Evolutionary conservation across 2,329 filamentous ascomycete species (phyloP), one percentile per base, ranked within the genome.

Genomic region (Samsoniella hepiali): DNA sequence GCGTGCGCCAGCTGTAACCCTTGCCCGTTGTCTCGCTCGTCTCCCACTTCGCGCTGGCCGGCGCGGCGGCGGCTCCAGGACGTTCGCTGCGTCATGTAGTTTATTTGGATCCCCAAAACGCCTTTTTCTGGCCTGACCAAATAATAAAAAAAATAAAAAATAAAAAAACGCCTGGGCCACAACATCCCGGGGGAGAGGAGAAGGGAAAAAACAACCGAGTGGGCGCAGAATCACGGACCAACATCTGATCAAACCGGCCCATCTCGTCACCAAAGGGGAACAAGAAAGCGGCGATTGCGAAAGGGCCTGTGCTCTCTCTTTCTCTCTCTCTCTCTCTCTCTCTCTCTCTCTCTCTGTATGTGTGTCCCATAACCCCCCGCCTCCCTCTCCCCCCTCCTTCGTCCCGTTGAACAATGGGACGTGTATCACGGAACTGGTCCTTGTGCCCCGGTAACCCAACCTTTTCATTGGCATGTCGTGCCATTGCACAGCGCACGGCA

Each of bases 41-140:
- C 56, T 58, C 44, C 32, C 44, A 40, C 22, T 45, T 57, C 50
- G 59, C 59, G 40, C 59, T 62, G 59, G n/a, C 50, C 50, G 59
- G 47, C 50, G 45, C 45, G 1, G 22, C 22, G 22, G 22, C 22
- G 22, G 22, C 22, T 22, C 22, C 22, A 22, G 22, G 22, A 22
- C 22, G 22, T 22, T 22, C 22, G 47, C 27, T 11, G 56, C 56
- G 31, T 58, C 44, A 34, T 50, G 27, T 49, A 13, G 32, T 22
- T 22, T 22, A 22, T 22, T 22, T 22, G 22, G 22, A 22, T 22
- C 22, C 22, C 22, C 22, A 22, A 22, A 22, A 22, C 22, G 22
- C 22, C 22, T 22, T 22, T 22, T 22, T 22, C 22, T 22, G 22
- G 22, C 22, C 22, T 22, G 22, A 22, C 22, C 22, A 22, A 22